Evolutionary conservation across 2,329 filamentous ascomycete genomes (phyloP).

Genomic region (Stachybotrys echinatus): DNA sequence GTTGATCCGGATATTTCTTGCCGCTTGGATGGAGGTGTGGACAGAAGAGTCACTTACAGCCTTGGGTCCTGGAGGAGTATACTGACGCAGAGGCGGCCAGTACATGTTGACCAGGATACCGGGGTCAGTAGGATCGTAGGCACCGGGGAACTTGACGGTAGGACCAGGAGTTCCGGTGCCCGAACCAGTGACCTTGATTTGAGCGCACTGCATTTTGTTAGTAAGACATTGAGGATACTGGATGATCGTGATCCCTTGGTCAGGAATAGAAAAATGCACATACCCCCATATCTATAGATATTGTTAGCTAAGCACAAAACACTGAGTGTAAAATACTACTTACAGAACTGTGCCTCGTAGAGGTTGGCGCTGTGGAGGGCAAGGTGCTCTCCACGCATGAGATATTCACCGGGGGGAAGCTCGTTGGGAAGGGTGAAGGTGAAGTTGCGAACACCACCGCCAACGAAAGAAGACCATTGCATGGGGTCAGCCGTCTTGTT

Average conservation of each 20-base stretch:
- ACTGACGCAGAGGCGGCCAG: slow-evolving; percentile 32
- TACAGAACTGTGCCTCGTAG: slow-evolving; percentile 41
- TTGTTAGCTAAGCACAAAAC: too few relatives aligned
- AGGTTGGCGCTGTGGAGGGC: slow-evolving; percentile 37
- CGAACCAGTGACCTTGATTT: slow-evolving; percentile 35
- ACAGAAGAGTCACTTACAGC: too few relatives aligned
- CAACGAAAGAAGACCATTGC: too few relatives aligned
- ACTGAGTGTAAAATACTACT: too few relatives aligned
- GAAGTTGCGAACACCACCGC: too few relatives aligned
- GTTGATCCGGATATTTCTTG: too few relatives aligned
- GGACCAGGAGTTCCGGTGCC: slow-evolving; percentile 32
- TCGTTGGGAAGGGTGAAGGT: slow-evolving; percentile 36
- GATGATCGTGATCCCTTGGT: too few relatives aligned
- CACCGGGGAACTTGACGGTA: slow-evolving; percentile 35
- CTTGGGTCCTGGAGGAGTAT: too few relatives aligned
- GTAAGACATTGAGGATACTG: too few relatives aligned
- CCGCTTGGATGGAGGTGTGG: too few relatives aligned
- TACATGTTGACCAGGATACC: slow-evolving; percentile 39
- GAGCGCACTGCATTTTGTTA: slow-evolving; percentile 36
- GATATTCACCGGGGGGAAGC: slow-evolving; percentile 42
- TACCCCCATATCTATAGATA: too few relatives aligned
- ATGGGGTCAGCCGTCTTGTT: slow-evolving; percentile 17
- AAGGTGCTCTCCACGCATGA: slow-evolving; percentile 44
- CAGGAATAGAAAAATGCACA: too few relatives aligned
- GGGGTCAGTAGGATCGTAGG: slow-evolving; percentile 33